Percentiles rank a stretch among this genome's conserved stretches.
Evolutionary conservation across 2,329 filamentous ascomycete species (phyloP).

Genomic region (Beauveria asiatica): DNA sequence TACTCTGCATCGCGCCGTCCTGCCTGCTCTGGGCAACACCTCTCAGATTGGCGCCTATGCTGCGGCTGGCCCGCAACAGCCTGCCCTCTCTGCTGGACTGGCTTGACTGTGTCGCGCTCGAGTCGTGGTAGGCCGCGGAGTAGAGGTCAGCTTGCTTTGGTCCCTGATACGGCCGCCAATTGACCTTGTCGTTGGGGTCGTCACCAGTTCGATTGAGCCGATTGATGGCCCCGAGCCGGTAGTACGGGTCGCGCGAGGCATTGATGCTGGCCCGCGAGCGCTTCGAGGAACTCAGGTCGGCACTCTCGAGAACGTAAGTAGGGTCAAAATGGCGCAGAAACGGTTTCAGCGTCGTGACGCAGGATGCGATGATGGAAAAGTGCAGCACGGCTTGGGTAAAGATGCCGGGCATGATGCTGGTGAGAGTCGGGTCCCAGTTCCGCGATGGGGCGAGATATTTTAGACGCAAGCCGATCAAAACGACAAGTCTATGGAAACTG

Average conservation of each 20-base stretch:
- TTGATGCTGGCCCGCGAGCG: neutral
- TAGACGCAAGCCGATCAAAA: neutral
- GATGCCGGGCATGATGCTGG: conserved; percentile 1
- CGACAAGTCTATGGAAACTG: neutral
- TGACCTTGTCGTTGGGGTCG: conserved; percentile 2
- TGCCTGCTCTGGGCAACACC: neutral
- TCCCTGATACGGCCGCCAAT: conserved; percentile 5
- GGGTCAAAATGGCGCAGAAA: conserved; percentile 13
- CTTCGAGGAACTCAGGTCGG: conserved; percentile 3
- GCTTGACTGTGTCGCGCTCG: neutral
- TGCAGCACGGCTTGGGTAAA: conserved; percentile 3
- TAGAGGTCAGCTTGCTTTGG: neutral
- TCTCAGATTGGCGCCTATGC: neutral
- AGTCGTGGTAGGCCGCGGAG: neutral
- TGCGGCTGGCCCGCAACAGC: neutral
- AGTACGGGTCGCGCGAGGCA: conserved; percentile 5
- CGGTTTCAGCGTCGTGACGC: conserved; percentile 9
- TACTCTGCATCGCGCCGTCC: neutral
- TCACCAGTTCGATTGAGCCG: neutral
- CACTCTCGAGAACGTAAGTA: conserved; percentile 11
- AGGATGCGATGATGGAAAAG: conserved; percentile 9
- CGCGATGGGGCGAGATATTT: neutral
- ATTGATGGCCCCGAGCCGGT: conserved; percentile 10
- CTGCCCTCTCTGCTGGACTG: neutral
- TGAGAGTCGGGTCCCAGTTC: conserved; percentile 1